phyloP scores from a whole-genome alignment of 2,329 filamentous ascomycete genomes.

The Diaporthe sp. region DNA sequence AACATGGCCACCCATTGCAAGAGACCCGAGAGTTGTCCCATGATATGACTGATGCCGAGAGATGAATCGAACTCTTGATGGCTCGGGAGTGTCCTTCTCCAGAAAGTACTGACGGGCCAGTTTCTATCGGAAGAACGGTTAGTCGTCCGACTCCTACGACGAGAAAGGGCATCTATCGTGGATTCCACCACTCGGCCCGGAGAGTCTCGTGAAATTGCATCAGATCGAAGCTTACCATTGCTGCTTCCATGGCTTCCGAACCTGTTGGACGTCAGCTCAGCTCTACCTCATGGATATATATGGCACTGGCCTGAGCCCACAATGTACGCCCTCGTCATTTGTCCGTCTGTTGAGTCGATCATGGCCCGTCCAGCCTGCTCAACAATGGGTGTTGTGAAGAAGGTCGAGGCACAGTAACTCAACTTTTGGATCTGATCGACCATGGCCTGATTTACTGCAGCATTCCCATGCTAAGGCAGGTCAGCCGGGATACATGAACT shows the following conservation, averaged over 20 bases:
- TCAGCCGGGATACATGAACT: neutral
- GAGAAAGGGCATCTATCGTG: neutral
- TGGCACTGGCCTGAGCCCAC: slow-evolving; percentile 48
- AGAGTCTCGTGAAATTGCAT: neutral
- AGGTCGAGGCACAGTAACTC: slow-evolving; percentile 55
- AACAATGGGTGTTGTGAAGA: slow-evolving; percentile 52
- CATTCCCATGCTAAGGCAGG: slow-evolving; percentile 48
- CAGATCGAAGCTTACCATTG: slow-evolving; percentile 47
- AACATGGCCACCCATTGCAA: slow-evolving; percentile 72
- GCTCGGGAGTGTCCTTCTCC: slow-evolving; percentile 64
- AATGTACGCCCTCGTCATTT: slow-evolving; percentile 51
- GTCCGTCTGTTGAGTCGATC: slow-evolving; percentile 48
- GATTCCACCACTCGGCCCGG: neutral
- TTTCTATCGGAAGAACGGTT: slow-evolving; percentile 51
- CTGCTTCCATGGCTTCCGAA: slow-evolving; percentile 74
- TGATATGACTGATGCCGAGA: slow-evolving; percentile 76
- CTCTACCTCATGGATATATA: slow-evolving; percentile 58
- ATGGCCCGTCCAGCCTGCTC: slow-evolving; percentile 52
- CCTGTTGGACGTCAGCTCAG: slow-evolving; percentile 49
- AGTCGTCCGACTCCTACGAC: neutral
- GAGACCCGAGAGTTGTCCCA: slow-evolving; percentile 75
- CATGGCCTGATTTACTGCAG: slow-evolving; percentile 53
- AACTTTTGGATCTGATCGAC: slow-evolving; percentile 51
- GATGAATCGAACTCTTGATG: slow-evolving; percentile 72
- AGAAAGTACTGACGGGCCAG: slow-evolving; percentile 72